Evolutionary conservation across 768 basidiomycete genomes (phyloP), one percentile per base, ranked within the genome.

Genomic region (Dioszegia aurantiaca): DNA sequence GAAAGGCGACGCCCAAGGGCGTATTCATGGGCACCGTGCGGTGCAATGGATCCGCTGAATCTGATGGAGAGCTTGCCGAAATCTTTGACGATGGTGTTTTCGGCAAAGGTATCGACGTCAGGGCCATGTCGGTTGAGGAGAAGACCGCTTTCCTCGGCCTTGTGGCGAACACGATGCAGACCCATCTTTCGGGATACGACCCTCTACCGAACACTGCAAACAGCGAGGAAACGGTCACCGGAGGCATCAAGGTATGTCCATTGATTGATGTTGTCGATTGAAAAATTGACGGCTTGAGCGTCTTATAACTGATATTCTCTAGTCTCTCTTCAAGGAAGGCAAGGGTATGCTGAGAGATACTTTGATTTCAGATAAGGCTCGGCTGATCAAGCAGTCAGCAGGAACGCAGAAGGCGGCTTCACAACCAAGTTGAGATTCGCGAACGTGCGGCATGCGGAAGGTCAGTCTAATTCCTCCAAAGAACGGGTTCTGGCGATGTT

Each of bases 31-130:
- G 33, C 33, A 33, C 33, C 8, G 8, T 33, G 6, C 33, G 33
- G 33, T 14, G 6, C 33, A 33, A 6, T 6, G 33, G 33, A n/a
- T n/a, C n/a, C n/a, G n/a, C n/a, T n/a, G n/a, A n/a, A n/a, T n/a
- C n/a, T n/a, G 33, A 14, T 14, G 33, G 33, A 14, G 33, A 33
- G 33, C 33, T 33, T 14, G 33, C 33, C 14, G 33, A 33, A 33
- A 33, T 33, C 6, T 33, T 6, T 14, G 33, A 33, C 33, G 33
- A 33, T 14, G 33, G 33, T 14, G 33, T 33, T 6, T 42, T 42
- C 41, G 41, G 41, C 41, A 42, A 42, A n/a, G 41, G 21, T 8
- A n/a, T 42, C 41, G 21, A 42, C 41, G 16, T n/a, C 41, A n/a
- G 21, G 8, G 41, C 8, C 21, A n/a, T 42, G 41, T 8, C 6